These are phyloP conservation scores for Eremomyces bilateralis DNA, from an alignment of 495 filamentous ascomycete species.

Conservation along the genomic window DNA sequence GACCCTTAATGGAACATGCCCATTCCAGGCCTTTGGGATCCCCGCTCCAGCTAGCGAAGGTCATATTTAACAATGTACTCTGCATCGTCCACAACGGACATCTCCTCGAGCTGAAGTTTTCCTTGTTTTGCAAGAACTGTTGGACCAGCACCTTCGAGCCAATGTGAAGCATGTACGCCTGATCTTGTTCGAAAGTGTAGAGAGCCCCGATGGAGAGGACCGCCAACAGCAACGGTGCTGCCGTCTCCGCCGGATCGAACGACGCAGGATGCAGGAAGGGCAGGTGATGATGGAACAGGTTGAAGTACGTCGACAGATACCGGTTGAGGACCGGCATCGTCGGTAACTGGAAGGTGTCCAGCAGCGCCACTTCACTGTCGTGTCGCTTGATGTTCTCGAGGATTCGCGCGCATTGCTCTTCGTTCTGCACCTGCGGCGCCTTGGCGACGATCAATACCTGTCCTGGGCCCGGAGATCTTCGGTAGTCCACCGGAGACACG, in stretches of 20 bases:
- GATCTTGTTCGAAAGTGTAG: conserved; percentile 91
- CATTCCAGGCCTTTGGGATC: conserved; percentile 94
- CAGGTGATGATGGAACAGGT: conserved; percentile 87
- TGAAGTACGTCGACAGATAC: conserved; percentile 89
- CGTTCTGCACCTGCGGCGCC: conserved; percentile 30
- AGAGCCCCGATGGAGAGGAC: conserved; percentile 90
- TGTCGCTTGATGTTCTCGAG: conserved; percentile 63
- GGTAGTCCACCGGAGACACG: conserved; percentile 49
- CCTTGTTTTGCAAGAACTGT: conserved; percentile 92
- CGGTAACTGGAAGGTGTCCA: conserved; percentile 76
- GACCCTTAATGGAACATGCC: conserved; percentile 95
- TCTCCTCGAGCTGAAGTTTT: conserved; percentile 96
- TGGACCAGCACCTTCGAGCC: conserved; percentile 92
- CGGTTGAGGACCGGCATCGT: conserved; percentile 56
- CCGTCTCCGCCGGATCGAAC: conserved; percentile 56
- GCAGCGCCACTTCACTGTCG: conserved; percentile 62
- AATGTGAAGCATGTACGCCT: conserved; percentile 91
- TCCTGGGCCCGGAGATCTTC: conserved; percentile 39
- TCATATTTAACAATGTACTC: conserved; percentile 88
- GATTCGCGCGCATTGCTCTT: conserved; percentile 63
- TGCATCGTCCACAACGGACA: conserved; percentile 98
- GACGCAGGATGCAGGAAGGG: conserved; percentile 91
- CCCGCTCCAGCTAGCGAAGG: conserved; percentile 98
- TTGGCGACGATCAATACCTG: conserved; percentile 21
- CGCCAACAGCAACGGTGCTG: conserved; percentile 66